Percentiles rank a stretch among this genome's conserved stretches.
Conservation (phyloP, 164 flowering plant species). For the Malania oleifera region DNA sequence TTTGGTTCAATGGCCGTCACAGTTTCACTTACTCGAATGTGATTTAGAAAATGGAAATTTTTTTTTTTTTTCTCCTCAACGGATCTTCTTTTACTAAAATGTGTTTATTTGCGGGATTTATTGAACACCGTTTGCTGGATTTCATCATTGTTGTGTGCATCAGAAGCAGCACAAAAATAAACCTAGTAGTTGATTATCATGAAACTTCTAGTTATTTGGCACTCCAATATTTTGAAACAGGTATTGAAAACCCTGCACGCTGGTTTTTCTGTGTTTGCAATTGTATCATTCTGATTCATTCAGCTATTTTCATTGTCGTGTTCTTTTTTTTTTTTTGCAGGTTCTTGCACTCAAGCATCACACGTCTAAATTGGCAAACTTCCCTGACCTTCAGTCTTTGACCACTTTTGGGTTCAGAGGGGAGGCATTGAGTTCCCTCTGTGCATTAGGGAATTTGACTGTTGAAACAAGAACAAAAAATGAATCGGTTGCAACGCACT, state of each 20-base stretch:
- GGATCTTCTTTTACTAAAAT: background rate
- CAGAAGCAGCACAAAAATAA: no score
- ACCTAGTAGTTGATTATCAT: no score
- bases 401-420: constrained; percentile 93
- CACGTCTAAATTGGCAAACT: constrained; percentile 79
- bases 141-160: no score
- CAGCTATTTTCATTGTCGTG: background rate
- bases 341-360: constrained; percentile 87
- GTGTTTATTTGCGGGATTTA: background rate
- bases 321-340: constrained; percentile 32
- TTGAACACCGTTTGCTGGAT: background rate
- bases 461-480: constrained; percentile 84
- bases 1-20: no score
- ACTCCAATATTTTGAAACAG: no score
- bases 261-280: no score
- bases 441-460: constrained; percentile 72
- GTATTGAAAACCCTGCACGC: no score
- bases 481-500: constrained; percentile 76
- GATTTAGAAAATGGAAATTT: background rate
- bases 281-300: background rate
- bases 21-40: no score
- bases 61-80: background rate
- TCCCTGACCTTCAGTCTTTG: constrained; percentile 83
- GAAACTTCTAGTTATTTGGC: no score
- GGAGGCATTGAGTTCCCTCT: constrained; percentile 92